Evolutionary conservation across 2,329 filamentous ascomycete species (phyloP).

Genomic region (Chaetomiaceae sp.): DNA sequence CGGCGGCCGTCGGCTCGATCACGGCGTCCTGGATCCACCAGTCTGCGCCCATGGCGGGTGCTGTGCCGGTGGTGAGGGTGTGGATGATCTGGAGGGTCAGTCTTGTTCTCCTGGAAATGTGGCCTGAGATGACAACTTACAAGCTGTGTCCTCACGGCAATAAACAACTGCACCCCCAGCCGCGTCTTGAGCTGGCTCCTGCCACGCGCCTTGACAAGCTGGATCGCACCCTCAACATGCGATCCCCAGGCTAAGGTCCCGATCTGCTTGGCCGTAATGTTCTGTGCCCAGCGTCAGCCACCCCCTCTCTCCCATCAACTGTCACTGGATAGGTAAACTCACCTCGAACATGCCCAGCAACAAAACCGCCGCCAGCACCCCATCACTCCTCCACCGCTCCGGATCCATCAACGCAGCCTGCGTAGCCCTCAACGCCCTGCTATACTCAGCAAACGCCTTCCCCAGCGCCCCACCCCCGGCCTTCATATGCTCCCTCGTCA

Average conservation of each 20-base stretch:
- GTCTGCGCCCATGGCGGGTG: constrained; percentile 50
- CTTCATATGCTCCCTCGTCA: no score
- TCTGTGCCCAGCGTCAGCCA: constrained; percentile 28
- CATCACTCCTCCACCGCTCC: constrained; percentile 47
- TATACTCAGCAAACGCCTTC: constrained; percentile 49
- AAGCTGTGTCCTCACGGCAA: constrained; percentile 58
- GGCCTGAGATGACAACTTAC: constrained; percentile 33
- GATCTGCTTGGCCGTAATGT: constrained; percentile 51
- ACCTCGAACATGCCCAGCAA: constrained; percentile 58
- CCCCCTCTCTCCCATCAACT: no score
- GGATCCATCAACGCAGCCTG: constrained; percentile 51
- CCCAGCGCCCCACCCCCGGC: constrained; percentile 25
- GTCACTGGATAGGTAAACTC: constrained; percentile 7
- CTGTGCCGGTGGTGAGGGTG: constrained; percentile 49
- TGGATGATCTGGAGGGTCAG: constrained; percentile 48
- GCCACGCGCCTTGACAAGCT: constrained; percentile 55
- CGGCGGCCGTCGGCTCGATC: constrained; percentile 44
- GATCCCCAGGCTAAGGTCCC: constrained; percentile 58
- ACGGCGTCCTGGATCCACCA: constrained; percentile 54
- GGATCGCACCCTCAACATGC: constrained; percentile 61
- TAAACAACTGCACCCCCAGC: constrained; percentile 52
- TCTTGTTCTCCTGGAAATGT: neutral
- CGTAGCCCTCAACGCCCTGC: constrained; percentile 49
- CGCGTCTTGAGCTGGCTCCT: constrained; percentile 51
- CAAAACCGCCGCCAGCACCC: constrained; percentile 55